Base-by-base conservation (phyloP, 257 asterid species). In the Forsythia suspensa region DNA sequence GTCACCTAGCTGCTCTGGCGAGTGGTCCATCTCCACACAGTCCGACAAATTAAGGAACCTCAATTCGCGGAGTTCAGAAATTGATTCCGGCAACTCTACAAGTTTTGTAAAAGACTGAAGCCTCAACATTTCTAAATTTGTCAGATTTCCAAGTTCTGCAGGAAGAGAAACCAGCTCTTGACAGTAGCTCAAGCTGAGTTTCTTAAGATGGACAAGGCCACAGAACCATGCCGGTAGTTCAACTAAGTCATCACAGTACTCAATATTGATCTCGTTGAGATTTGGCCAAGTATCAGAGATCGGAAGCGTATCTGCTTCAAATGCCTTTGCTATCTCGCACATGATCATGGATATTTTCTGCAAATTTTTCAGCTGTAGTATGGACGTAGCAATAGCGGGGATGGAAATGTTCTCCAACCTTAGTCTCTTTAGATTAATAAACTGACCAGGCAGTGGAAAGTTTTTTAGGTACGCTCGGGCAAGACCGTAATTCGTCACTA, bases 381-480 rank as follows among this genome's bases (percentile, higher is more conserved):
- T 46, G 37, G 83, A 46, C 51, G 73, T 8, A n/a, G 70, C 5
- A 40, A 82, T 70, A 65, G 82, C 82, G 36, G 85, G 57, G 73
- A 82, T 43, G 4, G 88, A 82, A 40, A 85, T 69, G 48, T 74
- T 84, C 39, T 82, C 86, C 76, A 85, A 55, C 41, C 82, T 41
- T 66, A 85, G 77, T 74, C 81, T 80, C 84, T 82, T 82, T 20
- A 85, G 84, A 67, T 82, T 80, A 24, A 38, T 51, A 46, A 85
- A 61, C 75, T 78, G 57, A 74, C 77, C 80, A 16, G 81, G 80
- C 38, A 77, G 18, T 38, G 74, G 74, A 68, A 80, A 76, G 34
- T 85, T 67, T 20, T 18, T n/a, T 42, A 82, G 18, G 39, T 73
- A 57, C 38, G 86, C 74, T 29, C 77, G 80, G 55, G 37, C 52